Percentiles rank a stretch among this genome's conserved stretches.
These are phyloP conservation scores for Marvania coccoides DNA, from an alignment of 139 green algal genomes.

Conservation along the genomic window DNA sequence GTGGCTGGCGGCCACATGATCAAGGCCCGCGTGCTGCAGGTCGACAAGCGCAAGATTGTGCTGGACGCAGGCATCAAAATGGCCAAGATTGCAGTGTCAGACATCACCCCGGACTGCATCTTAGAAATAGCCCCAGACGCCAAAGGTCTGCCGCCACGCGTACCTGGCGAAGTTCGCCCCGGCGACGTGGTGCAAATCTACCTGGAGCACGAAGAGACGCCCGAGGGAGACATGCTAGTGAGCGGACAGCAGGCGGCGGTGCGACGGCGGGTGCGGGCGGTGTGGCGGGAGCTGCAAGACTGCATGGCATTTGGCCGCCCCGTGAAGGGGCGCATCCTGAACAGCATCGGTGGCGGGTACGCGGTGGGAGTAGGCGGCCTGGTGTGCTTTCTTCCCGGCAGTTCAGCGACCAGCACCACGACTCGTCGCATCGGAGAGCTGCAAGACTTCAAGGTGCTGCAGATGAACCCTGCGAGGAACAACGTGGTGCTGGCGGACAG, in stretches of 20 bases:
- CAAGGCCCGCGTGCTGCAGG: slow-evolving; percentile 17
- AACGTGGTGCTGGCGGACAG: slow-evolving; percentile 16
- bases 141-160: neutral
- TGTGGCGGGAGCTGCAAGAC: slow-evolving; percentile 29
- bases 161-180: slow-evolving; percentile 5
- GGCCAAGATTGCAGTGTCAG: slow-evolving; percentile 1
- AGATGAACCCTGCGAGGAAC: slow-evolving; percentile 2
- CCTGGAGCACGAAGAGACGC: slow-evolving; percentile 19
- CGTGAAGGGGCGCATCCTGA: slow-evolving; percentile 34
- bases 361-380: slow-evolving; percentile 33
- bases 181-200: slow-evolving; percentile 29
- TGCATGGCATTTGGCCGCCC: neutral
- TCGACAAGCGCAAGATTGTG: slow-evolving; percentile 5
- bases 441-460: slow-evolving; percentile 21
- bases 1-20: slow-evolving; percentile 23
- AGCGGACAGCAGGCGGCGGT: slow-evolving; percentile 13
- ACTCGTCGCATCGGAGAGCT: slow-evolving; percentile 23
- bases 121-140: neutral
- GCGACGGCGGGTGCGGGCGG: slow-evolving; percentile 9
- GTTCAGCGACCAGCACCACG: neutral
- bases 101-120: slow-evolving; percentile 16
- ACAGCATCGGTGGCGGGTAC: slow-evolving; percentile 23
- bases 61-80: slow-evolving; percentile 22
- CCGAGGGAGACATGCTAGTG: slow-evolving; percentile 21
- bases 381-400: slow-evolving; percentile 31